Conservation (phyloP, 352 stramenopile species). For the Globisporangium rhizosaccharum region DNA sequence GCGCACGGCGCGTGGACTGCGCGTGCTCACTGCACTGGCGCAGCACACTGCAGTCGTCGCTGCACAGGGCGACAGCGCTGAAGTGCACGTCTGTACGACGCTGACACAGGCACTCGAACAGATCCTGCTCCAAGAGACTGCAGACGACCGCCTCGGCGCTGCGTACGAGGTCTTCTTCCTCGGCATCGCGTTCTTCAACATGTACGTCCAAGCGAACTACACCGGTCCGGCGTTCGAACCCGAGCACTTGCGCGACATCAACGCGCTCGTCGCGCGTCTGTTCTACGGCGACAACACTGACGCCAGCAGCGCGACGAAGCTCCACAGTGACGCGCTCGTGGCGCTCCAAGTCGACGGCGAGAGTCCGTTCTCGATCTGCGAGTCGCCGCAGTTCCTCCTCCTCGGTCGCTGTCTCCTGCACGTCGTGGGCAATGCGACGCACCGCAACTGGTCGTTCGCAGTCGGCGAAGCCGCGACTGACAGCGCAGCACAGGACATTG, state of each 20-base stretch:
- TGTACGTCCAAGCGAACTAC: conserved; percentile 83
- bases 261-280: conserved; percentile 26
- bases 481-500: conserved; percentile 40
- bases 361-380: conserved; percentile 73
- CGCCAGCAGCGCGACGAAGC: conserved; percentile 22
- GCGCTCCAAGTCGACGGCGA: conserved; percentile 75
- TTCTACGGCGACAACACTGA: conserved; percentile 14
- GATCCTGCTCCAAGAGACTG: conserved; percentile 29
- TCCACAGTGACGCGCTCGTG: conserved; percentile 54
- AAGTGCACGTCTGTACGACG: conserved; percentile 40
- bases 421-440: conserved; percentile 51
- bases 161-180: conserved; percentile 59
- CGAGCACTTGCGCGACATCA: conserved; percentile 39
- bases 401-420: conserved; percentile 59
- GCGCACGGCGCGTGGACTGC: conserved; percentile 28
- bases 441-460: conserved; percentile 60
- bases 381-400: conserved; percentile 66
- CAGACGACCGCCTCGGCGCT: conserved; percentile 27
- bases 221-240: conserved; percentile 68
- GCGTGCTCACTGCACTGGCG: conserved; percentile 23
- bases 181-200: conserved; percentile 58
- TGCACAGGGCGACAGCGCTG: conserved; percentile 16
- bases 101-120: conserved; percentile 37
- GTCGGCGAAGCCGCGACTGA: conserved; percentile 32
- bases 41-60: conserved; percentile 2